Conservation (phyloP, 2,329 filamentous ascomycete genomes). For the Aspergillus novofumigatus region DNA sequence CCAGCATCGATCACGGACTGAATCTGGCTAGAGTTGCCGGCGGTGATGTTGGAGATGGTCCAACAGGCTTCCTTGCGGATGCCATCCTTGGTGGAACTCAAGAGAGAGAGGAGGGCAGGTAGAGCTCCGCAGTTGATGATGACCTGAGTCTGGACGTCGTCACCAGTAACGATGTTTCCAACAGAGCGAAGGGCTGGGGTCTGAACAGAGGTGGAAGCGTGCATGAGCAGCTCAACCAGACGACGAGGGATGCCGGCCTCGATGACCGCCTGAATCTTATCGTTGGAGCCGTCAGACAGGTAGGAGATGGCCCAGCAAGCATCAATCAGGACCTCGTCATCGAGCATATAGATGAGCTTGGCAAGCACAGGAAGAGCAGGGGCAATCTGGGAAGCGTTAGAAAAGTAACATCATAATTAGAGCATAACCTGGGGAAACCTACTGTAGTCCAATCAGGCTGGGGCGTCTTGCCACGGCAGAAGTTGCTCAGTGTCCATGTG, state of each 20-base stretch:
- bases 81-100: conserved; percentile 96
- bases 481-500: conserved; percentile 99
- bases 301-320: conserved; percentile 99
- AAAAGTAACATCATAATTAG: not conserved
- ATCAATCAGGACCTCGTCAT: conserved; percentile 97
- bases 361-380: conserved; percentile 91
- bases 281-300: conserved; percentile 94
- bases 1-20: conserved; percentile 95
- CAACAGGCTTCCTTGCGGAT: conserved; percentile 99
- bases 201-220: conserved; percentile 96
- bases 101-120: conserved; percentile 82
- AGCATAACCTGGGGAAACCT: conserved; percentile 40
- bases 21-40: conserved; percentile 96
- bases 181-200: conserved; percentile 95
- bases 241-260: conserved; percentile 96
- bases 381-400: conserved; percentile 63
- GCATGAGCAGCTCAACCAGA: conserved; percentile 94
- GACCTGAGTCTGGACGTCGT: conserved; percentile 97
- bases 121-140: conserved; percentile 98
- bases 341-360: conserved; percentile 96
- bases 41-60: conserved; percentile 99
- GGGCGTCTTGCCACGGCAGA: conserved; percentile 98
- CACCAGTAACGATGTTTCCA: conserved; percentile 97
- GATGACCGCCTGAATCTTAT: conserved; percentile 99
- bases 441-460: conserved; percentile 97